phyloP scores from a whole-genome alignment of 192 early-diverging fungal species.

The Podila epicladia region DNA sequence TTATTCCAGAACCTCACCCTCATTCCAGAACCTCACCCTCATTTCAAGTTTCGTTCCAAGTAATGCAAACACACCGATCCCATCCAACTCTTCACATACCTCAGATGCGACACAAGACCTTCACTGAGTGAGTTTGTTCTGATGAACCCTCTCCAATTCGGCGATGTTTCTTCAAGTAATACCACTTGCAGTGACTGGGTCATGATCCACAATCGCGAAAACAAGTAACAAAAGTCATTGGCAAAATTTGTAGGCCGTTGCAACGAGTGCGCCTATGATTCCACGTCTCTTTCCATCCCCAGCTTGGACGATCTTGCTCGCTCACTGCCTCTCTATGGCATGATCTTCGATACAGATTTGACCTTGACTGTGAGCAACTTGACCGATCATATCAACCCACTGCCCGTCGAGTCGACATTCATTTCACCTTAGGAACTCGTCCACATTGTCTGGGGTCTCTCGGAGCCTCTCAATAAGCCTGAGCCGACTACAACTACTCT shows the following conservation, averaged over 20 bases:
- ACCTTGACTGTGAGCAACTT: slow-evolving; percentile 24
- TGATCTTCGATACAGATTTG: slow-evolving; percentile 22
- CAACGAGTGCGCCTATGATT: slow-evolving; percentile 40
- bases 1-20: slow-evolving; percentile 34
- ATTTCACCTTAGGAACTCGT: slow-evolving; percentile 28
- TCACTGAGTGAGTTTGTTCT: slow-evolving; percentile 25
- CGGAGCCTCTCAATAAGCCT: slow-evolving; percentile 2
- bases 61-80: not conserved
- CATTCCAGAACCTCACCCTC: no score
- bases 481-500: slow-evolving; percentile 7
- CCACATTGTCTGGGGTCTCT: slow-evolving; percentile 23
- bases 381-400: slow-evolving; percentile 11
- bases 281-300: slow-evolving; percentile 5
- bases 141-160: slow-evolving; percentile 48
- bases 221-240: slow-evolving; percentile 17
- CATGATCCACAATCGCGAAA: slow-evolving; percentile 38
- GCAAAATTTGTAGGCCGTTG: slow-evolving; percentile 36
- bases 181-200: slow-evolving; percentile 47
- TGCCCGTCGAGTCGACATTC: slow-evolving; percentile 7
- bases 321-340: slow-evolving; percentile 8
- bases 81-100: slow-evolving; percentile 9
- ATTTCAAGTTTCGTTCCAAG: not conserved
- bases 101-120: slow-evolving; percentile 36
- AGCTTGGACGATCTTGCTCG: slow-evolving; percentile 9
- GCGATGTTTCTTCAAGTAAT: slow-evolving; percentile 16